These are phyloP conservation scores for Lentinula novae-zelandiae DNA, from an alignment of 1,284 basidiomycete species.

Conservation along the genomic window DNA sequence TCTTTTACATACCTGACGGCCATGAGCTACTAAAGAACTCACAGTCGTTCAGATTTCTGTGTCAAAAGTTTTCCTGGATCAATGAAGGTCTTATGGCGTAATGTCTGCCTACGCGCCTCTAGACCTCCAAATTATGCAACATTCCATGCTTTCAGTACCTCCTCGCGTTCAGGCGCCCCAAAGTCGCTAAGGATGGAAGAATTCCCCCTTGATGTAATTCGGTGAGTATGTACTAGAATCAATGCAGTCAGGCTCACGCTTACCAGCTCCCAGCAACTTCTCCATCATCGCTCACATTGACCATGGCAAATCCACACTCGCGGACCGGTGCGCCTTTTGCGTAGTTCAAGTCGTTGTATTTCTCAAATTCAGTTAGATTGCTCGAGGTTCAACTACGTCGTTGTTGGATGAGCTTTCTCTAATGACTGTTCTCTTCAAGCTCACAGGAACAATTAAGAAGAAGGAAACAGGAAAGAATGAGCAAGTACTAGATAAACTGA, in stretches of 20 bases:
- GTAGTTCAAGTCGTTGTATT: background rate
- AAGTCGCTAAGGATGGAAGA: slow-evolving; percentile 54
- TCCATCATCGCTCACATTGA: slow-evolving; percentile 95
- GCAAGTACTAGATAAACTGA: slow-evolving; percentile 93
- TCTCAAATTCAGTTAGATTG: slow-evolving; percentile 32
- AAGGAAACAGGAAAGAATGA: slow-evolving; percentile 67
- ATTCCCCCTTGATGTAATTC: slow-evolving; percentile 73
- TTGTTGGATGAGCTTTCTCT: background rate
- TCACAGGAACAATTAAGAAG: slow-evolving; percentile 83
- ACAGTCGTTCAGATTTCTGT: background rate
- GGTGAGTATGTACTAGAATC: slow-evolving; percentile 40
- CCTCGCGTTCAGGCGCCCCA: slow-evolving; percentile 23
- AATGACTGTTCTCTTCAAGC: slow-evolving; percentile 35
- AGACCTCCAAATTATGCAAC: background rate
- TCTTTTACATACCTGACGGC: background rate
- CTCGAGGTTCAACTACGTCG: slow-evolving; percentile 51
- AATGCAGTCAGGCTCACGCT: background rate
- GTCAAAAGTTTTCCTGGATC: slow-evolving; percentile 24
- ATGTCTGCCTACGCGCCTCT: slow-evolving; percentile 34
- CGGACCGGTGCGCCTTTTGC: slow-evolving; percentile 61
- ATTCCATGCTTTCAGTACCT: slow-evolving; percentile 29
- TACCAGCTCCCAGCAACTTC: slow-evolving; percentile 52
- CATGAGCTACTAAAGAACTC: background rate
- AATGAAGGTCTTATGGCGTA: slow-evolving; percentile 30
- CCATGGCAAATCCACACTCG: slow-evolving; percentile 81